Base-by-base conservation (phyloP, 2,329 filamentous ascomycete genomes). In the Verruconis gallopava region DNA sequence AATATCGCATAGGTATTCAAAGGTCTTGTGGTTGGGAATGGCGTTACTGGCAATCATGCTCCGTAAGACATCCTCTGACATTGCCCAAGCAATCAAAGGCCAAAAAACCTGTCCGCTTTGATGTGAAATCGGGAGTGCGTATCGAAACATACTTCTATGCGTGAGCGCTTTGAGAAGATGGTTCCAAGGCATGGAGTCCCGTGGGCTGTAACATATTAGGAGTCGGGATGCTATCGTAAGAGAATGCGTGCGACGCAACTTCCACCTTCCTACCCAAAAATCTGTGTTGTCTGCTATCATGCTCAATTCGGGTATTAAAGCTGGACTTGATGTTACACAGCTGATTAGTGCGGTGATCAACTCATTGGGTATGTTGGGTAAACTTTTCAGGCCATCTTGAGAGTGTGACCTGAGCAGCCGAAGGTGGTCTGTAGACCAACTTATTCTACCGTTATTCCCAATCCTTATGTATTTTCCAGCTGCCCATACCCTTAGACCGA, bases 401-500 rank as follows among this genome's bases (percentile, higher is more conserved):
- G 6, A 6, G 6, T 6, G 34, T 11, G 34, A 6, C 17, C 11
- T 36, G 9, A 36, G 34, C 6, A 36, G 34, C 9, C 9, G 9
- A 11, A 36, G 12, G 14, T 14, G 34, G 9, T n/a, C n/a, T 11
- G 34, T 36, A n/a, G 17, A 18, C n/a, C 12, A 18, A 15, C 6
- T n/a, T 15, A 15, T 9, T 18, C 11, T n/a, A 18, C 34, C 17
- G 6, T 18, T 15, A 18, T 36, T n/a, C 9, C 14, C 17, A 15
- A 36, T 6, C 34, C 11, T 36, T 11, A 36, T 11, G 14, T 6
- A 9, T 11, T 18, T 6, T 9, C 34, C 34, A 25, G 6, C 14
- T 11, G 9, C 15, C 41, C 41, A 43, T 11, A 39, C 17, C 14
- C 30, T 32, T 19, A 43, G 41, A 15, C 41, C 41, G 22, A 43